These are phyloP conservation scores for Peniophora sp. DNA, from an alignment of 1,284 basidiomycete genomes.

Conservation along the genomic window DNA sequence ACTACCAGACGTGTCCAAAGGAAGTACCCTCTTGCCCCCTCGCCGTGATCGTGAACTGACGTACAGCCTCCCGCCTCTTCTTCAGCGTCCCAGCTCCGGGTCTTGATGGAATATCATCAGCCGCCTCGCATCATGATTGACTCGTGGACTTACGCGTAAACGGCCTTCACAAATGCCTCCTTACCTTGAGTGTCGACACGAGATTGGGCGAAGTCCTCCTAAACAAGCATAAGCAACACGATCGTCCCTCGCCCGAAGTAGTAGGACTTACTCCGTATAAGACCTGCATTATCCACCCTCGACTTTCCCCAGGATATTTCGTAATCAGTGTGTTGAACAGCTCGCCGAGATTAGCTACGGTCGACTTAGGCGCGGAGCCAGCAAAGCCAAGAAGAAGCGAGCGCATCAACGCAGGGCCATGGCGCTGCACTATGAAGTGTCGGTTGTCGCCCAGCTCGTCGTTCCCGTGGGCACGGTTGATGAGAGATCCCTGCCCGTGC, in stretches of 20 bases:
- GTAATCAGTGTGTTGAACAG: slow-evolving; percentile 60
- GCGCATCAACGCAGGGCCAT: slow-evolving; percentile 65
- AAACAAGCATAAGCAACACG: slow-evolving; percentile 3
- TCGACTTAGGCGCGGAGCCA: slow-evolving; percentile 73
- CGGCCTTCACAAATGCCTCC: slow-evolving; percentile 66
- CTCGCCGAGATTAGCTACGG: slow-evolving; percentile 79
- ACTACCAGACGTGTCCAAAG: slow-evolving; percentile 56
- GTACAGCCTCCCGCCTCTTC: slow-evolving; percentile 62
- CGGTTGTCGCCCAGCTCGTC: slow-evolving; percentile 45
- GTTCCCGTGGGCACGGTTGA: slow-evolving; percentile 51
- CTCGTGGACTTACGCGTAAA: slow-evolving; percentile 50
- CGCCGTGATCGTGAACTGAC: slow-evolving; percentile 68
- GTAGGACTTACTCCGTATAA: slow-evolving; percentile 53
- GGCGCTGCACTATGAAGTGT: slow-evolving; percentile 41
- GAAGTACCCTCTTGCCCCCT: slow-evolving; percentile 69
- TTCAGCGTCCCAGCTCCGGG: slow-evolving; percentile 48
- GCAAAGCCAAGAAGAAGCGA: slow-evolving; percentile 74
- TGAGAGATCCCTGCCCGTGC: slow-evolving; percentile 41
- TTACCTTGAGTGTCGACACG: slow-evolving; percentile 65
- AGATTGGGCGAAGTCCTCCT: slow-evolving; percentile 60
- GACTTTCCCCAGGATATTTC: slow-evolving; percentile 45
- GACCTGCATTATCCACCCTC: slow-evolving; percentile 65
- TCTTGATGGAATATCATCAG: slow-evolving; percentile 3
- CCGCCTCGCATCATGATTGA: not conserved
- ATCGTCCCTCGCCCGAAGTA: slow-evolving; percentile 1